These are phyloP conservation scores for Aspergillus asperescens DNA, from an alignment of 495 filamentous ascomycete species.

Conservation along the genomic window DNA sequence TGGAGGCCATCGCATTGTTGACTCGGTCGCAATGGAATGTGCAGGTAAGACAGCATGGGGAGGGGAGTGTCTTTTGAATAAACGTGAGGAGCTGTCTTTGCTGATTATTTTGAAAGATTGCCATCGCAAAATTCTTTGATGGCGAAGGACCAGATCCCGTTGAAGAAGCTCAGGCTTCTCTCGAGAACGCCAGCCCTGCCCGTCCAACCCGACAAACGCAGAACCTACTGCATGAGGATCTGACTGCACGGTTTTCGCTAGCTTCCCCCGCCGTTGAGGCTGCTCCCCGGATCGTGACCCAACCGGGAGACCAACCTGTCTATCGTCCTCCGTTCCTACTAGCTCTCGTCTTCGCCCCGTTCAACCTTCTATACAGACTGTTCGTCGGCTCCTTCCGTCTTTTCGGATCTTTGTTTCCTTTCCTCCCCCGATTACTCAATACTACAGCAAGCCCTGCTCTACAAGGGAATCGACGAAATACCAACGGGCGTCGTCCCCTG, in stretches of 20 bases:
- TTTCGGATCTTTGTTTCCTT: conserved; percentile 70
- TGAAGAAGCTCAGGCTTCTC: conserved; percentile 65
- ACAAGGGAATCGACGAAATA: conserved; percentile 51
- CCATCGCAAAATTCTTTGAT: conserved; percentile 95
- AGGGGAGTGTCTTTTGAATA: neutral
- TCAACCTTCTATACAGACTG: conserved; percentile 69
- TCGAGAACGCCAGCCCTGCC: conserved; percentile 52
- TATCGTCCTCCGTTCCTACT: conserved; percentile 69
- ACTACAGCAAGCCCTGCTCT: conserved; percentile 44
- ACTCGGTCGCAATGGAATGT: conserved; percentile 93
- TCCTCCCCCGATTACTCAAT: conserved; percentile 69
- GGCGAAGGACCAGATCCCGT: conserved; percentile 81
- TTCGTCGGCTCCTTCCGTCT: conserved; percentile 57
- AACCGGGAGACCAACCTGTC: conserved; percentile 55
- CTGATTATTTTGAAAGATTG: conserved; percentile 55
- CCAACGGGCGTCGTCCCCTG: conserved; percentile 63
- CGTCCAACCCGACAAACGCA: conserved; percentile 49
- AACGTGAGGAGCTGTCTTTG: too few species aligned
- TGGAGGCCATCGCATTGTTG: conserved; percentile 74
- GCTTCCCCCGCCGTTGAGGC: conserved; percentile 33
- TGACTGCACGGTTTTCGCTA: conserved; percentile 41
- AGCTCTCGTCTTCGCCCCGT: conserved; percentile 71
- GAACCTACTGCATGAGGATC: conserved; percentile 56
- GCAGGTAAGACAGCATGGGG: conserved; percentile 48
- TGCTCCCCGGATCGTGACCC: conserved; percentile 78